Conservation (phyloP, 2,329 filamentous ascomycete species). For the Clarireedia monteithiana region DNA sequence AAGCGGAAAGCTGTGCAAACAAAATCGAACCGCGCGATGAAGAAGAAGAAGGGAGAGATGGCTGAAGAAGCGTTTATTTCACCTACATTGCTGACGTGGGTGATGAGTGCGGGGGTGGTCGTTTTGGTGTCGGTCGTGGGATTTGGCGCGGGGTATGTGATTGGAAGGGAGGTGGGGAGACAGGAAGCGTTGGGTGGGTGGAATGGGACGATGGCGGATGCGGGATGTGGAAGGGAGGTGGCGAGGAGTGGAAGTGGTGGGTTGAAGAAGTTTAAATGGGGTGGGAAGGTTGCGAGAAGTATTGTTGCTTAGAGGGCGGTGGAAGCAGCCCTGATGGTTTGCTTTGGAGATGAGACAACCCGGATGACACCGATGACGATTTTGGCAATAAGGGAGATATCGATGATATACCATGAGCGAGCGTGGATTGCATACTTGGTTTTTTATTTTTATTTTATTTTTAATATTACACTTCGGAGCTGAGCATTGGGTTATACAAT, state of each 20-base stretch:
- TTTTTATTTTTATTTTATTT: too few species aligned
- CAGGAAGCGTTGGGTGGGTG: constrained; percentile 38
- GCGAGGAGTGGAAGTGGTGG: constrained; percentile 17
- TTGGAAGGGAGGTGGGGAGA: constrained; percentile 57
- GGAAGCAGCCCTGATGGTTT: background rate
- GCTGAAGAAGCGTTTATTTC: constrained; percentile 38
- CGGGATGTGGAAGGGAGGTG: constrained; percentile 24
- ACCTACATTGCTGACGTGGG: constrained; percentile 55
- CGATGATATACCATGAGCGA: background rate
- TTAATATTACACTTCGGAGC: background rate
- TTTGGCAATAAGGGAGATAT: background rate
- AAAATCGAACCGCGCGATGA: constrained; percentile 35
- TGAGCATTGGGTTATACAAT: background rate
- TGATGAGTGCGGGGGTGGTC: constrained; percentile 58
- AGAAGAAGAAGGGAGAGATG: constrained; percentile 37
- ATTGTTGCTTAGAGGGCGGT: constrained; percentile 17
- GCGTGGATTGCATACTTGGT: background rate
- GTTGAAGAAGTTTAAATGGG: constrained; percentile 26
- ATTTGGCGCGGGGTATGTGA: constrained; percentile 61
- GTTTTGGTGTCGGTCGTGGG: constrained; percentile 61
- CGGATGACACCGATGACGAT: background rate
- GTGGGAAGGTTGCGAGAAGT: constrained; percentile 20
- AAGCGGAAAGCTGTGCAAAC: constrained; percentile 25
- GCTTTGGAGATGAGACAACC: background rate
- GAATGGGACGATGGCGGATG: constrained; percentile 16